Conservation (phyloP, 2,329 filamentous ascomycete species). For the Fusarium sulawesiense region DNA sequence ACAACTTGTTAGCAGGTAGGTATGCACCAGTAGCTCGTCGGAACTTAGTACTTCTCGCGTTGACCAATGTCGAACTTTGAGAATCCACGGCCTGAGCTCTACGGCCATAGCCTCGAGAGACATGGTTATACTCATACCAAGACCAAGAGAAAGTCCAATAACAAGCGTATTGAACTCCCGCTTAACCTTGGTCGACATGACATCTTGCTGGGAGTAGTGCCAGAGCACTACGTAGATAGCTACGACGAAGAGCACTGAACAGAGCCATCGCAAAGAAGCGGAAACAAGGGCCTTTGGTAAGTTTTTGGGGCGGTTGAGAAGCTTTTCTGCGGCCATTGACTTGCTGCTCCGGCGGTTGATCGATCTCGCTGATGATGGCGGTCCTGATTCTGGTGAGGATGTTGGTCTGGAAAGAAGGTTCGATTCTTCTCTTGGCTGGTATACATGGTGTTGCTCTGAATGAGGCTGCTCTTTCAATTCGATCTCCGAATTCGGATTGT, state of each 20-base stretch:
- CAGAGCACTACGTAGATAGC: conserved; percentile 37
- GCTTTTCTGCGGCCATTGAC: neutral
- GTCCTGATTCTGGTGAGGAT: neutral
- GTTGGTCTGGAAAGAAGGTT: conserved; percentile 12
- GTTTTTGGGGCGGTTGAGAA: conserved; percentile 21
- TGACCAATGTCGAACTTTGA: conserved; percentile 52
- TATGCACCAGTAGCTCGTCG: neutral
- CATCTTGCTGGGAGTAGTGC: conserved; percentile 19
- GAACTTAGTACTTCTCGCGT: conserved; percentile 53
- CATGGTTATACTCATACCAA: conserved; percentile 54
- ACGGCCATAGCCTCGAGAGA: conserved; percentile 57
- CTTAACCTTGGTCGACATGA: conserved; percentile 48
- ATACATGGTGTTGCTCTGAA: neutral
- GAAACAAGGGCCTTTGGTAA: conserved; percentile 21
- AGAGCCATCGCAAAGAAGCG: conserved; percentile 32
- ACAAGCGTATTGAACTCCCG: conserved; percentile 58
- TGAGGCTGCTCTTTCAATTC: conserved; percentile 7
- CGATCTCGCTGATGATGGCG: neutral
- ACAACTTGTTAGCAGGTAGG: neutral
- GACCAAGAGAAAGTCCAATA: conserved; percentile 54
- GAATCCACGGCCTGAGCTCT: conserved; percentile 60
- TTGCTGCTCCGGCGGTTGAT: neutral
- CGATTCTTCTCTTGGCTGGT: conserved; percentile 12
- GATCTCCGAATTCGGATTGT: neutral
- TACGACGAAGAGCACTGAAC: conserved; percentile 26